A percentile compares a stretch with the other conserved stretches of the same genome.
Evolutionary conservation across 169 alveolate species (phyloP).

Genomic region (Plasmodium berghei): DNA sequence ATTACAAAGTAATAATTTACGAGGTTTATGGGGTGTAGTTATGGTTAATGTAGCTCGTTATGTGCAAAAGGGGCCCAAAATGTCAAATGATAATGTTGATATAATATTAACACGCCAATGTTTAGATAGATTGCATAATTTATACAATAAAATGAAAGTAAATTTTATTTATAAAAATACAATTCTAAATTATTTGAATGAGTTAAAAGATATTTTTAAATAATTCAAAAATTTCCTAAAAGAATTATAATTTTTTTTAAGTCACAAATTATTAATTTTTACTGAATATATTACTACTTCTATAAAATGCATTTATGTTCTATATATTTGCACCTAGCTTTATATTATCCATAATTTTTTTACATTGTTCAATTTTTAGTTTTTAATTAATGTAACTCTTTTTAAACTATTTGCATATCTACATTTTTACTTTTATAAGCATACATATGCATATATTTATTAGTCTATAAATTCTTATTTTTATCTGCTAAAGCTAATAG

Average conservation of each 20-base stretch:
- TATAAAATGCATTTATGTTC: too few relatives aligned
- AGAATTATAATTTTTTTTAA: too few relatives aligned
- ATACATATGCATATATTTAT: background rate
- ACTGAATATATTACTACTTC: too few relatives aligned
- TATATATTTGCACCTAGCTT: too few relatives aligned
- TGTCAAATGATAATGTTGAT: constrained; percentile 46
- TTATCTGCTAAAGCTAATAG: background rate
- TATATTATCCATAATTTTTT: background rate
- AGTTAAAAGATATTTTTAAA: constrained; percentile 30
- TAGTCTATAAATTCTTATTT: background rate
- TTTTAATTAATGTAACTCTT: background rate
- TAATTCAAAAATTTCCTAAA: background rate
- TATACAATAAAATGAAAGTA: constrained; percentile 34
- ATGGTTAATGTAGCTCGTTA: constrained; percentile 33
- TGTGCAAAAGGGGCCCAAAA: constrained; percentile 23
- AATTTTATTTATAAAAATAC: constrained; percentile 20
- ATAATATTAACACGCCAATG: constrained; percentile 34
- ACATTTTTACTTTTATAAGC: background rate
- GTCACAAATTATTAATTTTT: too few relatives aligned
- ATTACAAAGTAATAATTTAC: constrained; percentile 47
- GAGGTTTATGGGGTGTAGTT: constrained; percentile 78
- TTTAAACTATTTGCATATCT: background rate
- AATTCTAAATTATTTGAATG: constrained; percentile 44
- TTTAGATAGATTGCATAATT: constrained; percentile 31
- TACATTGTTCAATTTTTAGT: background rate